phyloP scores from a whole-genome alignment of 352 stramenopile genomes.

The Pythium vanterpoolii region DNA sequence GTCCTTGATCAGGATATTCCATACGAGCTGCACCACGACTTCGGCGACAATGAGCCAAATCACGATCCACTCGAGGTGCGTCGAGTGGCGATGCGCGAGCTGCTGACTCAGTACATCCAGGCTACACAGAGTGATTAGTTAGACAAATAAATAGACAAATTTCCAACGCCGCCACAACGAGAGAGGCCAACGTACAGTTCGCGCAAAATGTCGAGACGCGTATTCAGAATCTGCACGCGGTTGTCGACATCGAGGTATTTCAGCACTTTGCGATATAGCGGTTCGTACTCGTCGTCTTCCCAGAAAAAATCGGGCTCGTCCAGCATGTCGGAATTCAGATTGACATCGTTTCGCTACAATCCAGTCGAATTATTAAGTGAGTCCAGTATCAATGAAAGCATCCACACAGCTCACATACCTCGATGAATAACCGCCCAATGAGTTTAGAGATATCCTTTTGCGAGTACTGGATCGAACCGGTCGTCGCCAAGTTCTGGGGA shows the following conservation, averaged over 20 bases:
- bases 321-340: slow-evolving; percentile 92
- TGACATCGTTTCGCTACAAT: slow-evolving; percentile 63
- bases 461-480: slow-evolving; percentile 87
- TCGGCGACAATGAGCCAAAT: slow-evolving; percentile 91
- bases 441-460: slow-evolving; percentile 89
- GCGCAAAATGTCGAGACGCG: slow-evolving; percentile 90
- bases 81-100: slow-evolving; percentile 75
- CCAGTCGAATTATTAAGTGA: not conserved
- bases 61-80: slow-evolving; percentile 92
- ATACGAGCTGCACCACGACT: slow-evolving; percentile 79
- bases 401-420: slow-evolving; percentile 24
- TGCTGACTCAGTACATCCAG: slow-evolving; percentile 91
- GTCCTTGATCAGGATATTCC: slow-evolving; percentile 86
- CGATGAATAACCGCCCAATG: slow-evolving; percentile 89
- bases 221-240: slow-evolving; percentile 91
- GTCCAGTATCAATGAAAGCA: not conserved
- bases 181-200: slow-evolving; percentile 64
- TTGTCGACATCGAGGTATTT: slow-evolving; percentile 91
- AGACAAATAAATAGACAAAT: not conserved
- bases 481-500: slow-evolving; percentile 77
- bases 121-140: slow-evolving; percentile 21
- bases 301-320: slow-evolving; percentile 93
- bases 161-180: not conserved
- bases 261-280: slow-evolving; percentile 85
- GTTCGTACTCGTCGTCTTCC: slow-evolving; percentile 90